phyloP scores from a whole-genome alignment of 2,329 filamentous ascomycete genomes.

The Aspergillus transmontanensis region DNA sequence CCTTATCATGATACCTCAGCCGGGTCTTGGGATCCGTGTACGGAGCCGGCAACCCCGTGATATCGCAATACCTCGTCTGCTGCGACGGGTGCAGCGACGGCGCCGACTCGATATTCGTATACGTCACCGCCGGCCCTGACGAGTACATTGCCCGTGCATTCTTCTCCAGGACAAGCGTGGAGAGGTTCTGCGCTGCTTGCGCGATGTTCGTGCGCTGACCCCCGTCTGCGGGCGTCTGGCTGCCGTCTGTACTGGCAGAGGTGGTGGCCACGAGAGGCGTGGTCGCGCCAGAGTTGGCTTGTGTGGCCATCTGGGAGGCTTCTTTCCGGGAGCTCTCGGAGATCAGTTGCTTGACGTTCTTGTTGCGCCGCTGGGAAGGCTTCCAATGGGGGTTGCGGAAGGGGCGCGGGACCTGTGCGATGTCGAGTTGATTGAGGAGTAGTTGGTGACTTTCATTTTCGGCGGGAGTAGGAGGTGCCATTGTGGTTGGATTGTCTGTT shows the following conservation, averaged over 20 bases:
- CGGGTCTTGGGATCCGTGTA: constrained; percentile 96
- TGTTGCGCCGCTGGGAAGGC: constrained; percentile 93
- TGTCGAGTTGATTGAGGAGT: constrained; percentile 89
- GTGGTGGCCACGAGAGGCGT: constrained; percentile 59
- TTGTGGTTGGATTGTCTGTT: constrained; percentile 36
- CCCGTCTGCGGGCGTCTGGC: constrained; percentile 50
- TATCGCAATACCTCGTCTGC: constrained; percentile 89
- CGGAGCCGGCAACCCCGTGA: constrained; percentile 87
- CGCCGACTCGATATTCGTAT: constrained; percentile 95
- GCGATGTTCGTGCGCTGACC: constrained; percentile 66
- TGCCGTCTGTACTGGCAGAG: constrained; percentile 42
- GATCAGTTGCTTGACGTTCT: constrained; percentile 96
- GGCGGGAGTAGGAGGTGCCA: constrained; percentile 65
- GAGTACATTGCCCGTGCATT: constrained; percentile 54
- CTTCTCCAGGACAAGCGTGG: constrained; percentile 86
- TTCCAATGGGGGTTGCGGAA: constrained; percentile 93
- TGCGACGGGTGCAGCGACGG: constrained; percentile 78
- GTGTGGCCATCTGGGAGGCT: constrained; percentile 82
- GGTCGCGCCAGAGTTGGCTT: constrained; percentile 76
- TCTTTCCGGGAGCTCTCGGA: constrained; percentile 86
- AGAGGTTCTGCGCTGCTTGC: constrained; percentile 84
- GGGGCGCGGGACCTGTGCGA: constrained; percentile 79
- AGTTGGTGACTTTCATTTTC: constrained; percentile 82
- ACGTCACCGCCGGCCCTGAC: constrained; percentile 74
- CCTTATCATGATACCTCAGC: constrained; percentile 87